Evolutionary conservation across 1,284 basidiomycete species (phyloP).

Genomic region (Pulchroboletus neoregius): DNA sequence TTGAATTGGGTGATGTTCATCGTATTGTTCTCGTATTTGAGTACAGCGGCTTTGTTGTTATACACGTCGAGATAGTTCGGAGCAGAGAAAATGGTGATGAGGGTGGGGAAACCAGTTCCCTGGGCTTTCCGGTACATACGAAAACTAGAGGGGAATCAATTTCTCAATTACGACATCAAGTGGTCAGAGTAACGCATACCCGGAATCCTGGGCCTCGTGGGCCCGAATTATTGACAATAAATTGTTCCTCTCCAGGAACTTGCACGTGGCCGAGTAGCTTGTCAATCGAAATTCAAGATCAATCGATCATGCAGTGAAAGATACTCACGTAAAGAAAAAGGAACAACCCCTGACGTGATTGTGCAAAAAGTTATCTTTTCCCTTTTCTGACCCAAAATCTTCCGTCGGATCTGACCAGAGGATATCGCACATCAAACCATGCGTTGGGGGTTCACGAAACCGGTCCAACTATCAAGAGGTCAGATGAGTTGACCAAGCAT

Average conservation of each 20-base stretch:
- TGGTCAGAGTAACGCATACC: constrained; percentile 44
- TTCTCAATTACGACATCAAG: not conserved
- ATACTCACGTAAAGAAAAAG: constrained; percentile 83
- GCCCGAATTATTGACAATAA: constrained; percentile 89
- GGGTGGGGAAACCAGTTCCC: constrained; percentile 88
- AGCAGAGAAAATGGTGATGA: constrained; percentile 96
- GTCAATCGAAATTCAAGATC: constrained; percentile 3
- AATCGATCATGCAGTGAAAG: constrained; percentile 1
- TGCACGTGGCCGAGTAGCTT: constrained; percentile 64
- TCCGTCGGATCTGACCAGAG: constrained; percentile 94
- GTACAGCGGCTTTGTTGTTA: constrained; percentile 93
- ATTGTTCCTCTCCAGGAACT: constrained; percentile 91
- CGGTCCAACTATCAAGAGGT: constrained; percentile 67
- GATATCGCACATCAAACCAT: constrained; percentile 93
- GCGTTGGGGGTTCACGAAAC: constrained; percentile 91
- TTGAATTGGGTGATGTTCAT: constrained; percentile 97
- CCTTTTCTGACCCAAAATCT: constrained; percentile 91
- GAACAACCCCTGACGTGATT: constrained; percentile 93
- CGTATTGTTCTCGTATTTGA: constrained; percentile 96
- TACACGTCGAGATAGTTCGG: constrained; percentile 96
- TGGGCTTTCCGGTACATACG: constrained; percentile 97
- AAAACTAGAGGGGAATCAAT: constrained; percentile 57
- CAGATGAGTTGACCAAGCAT: not conserved
- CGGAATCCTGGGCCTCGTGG: constrained; percentile 93
- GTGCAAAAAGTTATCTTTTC: constrained; percentile 79